Evolutionary conservation across 2,329 filamentous ascomycete genomes (phyloP).

Genomic region (Ophiostoma triangulosporum): DNA sequence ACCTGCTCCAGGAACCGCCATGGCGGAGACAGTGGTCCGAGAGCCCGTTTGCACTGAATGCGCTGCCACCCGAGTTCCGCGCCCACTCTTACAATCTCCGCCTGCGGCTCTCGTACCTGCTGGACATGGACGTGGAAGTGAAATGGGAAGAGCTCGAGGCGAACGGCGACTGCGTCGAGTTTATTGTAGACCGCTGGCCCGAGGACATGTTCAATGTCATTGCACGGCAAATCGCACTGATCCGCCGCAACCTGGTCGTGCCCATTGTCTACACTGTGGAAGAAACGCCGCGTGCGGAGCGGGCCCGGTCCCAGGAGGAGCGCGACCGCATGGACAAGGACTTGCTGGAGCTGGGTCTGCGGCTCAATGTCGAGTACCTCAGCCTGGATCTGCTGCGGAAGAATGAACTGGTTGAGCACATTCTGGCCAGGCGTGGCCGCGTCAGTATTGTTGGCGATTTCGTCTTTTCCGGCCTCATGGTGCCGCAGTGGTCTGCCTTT

Average conservation of each 20-base stretch:
- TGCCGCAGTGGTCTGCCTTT: constrained; percentile 41
- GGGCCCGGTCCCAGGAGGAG: constrained; percentile 24
- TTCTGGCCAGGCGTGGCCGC: constrained; percentile 39
- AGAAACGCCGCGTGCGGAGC: constrained; percentile 31
- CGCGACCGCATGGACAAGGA: constrained; percentile 35
- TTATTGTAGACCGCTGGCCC: constrained; percentile 45
- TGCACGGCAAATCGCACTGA: constrained; percentile 41
- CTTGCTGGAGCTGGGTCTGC: constrained; percentile 48
- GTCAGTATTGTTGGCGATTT: constrained; percentile 50
- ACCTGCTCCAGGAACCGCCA: constrained; percentile 40
- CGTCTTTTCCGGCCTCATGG: constrained; percentile 29
- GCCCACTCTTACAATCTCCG: constrained; percentile 48
- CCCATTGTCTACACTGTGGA: constrained; percentile 47
- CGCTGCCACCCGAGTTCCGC: constrained; percentile 44
- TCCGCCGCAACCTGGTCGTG: constrained; percentile 40
- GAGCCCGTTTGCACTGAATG: constrained; percentile 46
- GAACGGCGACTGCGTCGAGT: constrained; percentile 44
- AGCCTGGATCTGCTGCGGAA: constrained; percentile 48
- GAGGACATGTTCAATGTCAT: constrained; percentile 34
- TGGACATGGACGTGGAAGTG: constrained; percentile 35
- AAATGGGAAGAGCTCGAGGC: constrained; percentile 42
- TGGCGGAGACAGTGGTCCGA: constrained; percentile 38
- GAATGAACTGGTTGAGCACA: constrained; percentile 31
- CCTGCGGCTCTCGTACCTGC: constrained; percentile 45
- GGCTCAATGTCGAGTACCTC: constrained; percentile 52